These are phyloP conservation scores for Cucurbitaria berberidis DNA, from an alignment of 2,329 filamentous ascomycete species.

Conservation along the genomic window DNA sequence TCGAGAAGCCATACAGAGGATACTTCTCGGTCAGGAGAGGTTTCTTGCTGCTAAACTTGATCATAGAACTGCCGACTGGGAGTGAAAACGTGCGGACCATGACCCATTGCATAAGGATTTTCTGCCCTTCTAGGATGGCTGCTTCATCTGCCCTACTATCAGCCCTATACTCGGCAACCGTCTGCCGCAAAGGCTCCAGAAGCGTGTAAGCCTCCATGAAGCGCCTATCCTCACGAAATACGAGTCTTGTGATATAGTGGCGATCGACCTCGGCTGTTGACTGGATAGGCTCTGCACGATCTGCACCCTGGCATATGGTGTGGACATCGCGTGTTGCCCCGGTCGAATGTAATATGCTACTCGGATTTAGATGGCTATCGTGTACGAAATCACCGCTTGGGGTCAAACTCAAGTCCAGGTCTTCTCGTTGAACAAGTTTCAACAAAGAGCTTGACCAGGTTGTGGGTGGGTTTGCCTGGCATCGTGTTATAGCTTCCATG, in stretches of 20 bases:
- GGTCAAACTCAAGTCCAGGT: slow-evolving; percentile 63
- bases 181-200: slow-evolving; percentile 82
- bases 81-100: slow-evolving; percentile 88
- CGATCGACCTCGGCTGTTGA: slow-evolving; percentile 84
- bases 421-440: slow-evolving; percentile 78
- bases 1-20: slow-evolving; percentile 85
- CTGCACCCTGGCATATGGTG: slow-evolving; percentile 72
- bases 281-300: slow-evolving; percentile 70
- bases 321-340: slow-evolving; percentile 69
- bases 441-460: slow-evolving; percentile 76
- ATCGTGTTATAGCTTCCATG: slow-evolving; percentile 82
- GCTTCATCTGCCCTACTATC: slow-evolving; percentile 82
- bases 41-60: slow-evolving; percentile 85
- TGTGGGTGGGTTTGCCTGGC: slow-evolving; percentile 80
- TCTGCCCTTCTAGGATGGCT: slow-evolving; percentile 88
- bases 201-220: slow-evolving; percentile 84
- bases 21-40: slow-evolving; percentile 93
- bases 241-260: slow-evolving; percentile 77
- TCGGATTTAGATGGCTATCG: slow-evolving; percentile 31
- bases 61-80: slow-evolving; percentile 82
- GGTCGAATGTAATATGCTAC: slow-evolving; percentile 18
- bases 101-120: slow-evolving; percentile 83
- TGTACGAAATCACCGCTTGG: slow-evolving; percentile 26
- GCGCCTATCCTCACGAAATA: slow-evolving; percentile 91
- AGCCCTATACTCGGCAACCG: slow-evolving; percentile 77